Percentiles rank a stretch among this genome's conserved stretches.
phyloP scores from a whole-genome alignment of 441 rosid species.

The Bruguiera hainesii region DNA sequence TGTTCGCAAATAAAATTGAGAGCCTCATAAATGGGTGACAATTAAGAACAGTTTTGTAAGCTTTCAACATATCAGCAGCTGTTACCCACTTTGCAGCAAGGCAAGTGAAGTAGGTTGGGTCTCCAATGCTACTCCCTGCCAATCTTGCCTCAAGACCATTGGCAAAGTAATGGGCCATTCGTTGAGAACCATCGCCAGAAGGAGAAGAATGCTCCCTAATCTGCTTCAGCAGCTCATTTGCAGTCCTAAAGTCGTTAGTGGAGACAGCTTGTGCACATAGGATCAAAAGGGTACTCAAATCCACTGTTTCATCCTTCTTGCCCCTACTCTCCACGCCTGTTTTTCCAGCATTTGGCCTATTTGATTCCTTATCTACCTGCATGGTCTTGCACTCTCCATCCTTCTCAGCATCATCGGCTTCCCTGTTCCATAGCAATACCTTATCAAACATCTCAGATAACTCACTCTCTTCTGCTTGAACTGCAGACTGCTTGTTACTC shows the following conservation, averaged over 20 bases:
- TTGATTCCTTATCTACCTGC: conserved; percentile 21
- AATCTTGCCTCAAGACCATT: conserved; percentile 78
- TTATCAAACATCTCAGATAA: conserved; percentile 55
- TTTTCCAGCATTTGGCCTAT: conserved; percentile 30
- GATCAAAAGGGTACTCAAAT: conserved; percentile 55
- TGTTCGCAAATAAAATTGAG: conserved; percentile 41
- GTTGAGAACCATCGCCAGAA: conserved; percentile 61
- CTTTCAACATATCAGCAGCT: conserved; percentile 60
- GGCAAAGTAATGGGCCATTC: conserved; percentile 78
- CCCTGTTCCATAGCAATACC: conserved; percentile 43
- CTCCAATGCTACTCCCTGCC: conserved; percentile 42
- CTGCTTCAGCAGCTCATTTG: conserved; percentile 54
- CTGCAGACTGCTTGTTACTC: conserved; percentile 53
- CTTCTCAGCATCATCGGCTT: conserved; percentile 14
- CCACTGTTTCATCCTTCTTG: conserved; percentile 53
- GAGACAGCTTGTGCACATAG: conserved; percentile 72
- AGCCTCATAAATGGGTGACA: conserved; percentile 56
- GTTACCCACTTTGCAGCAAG: conserved; percentile 35
- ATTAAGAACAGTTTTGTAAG: conserved; percentile 48
- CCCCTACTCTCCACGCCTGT: conserved; percentile 25
- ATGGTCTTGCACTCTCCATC: conserved; percentile 13
- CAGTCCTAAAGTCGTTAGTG: conserved; percentile 48
- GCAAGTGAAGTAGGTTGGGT: conserved; percentile 27
- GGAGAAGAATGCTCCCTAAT: conserved; percentile 62
- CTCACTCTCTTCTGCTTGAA: conserved; percentile 40